phyloP scores from a whole-genome alignment of 1,284 basidiomycete species.

The Cryptococcus amylolentus region DNA sequence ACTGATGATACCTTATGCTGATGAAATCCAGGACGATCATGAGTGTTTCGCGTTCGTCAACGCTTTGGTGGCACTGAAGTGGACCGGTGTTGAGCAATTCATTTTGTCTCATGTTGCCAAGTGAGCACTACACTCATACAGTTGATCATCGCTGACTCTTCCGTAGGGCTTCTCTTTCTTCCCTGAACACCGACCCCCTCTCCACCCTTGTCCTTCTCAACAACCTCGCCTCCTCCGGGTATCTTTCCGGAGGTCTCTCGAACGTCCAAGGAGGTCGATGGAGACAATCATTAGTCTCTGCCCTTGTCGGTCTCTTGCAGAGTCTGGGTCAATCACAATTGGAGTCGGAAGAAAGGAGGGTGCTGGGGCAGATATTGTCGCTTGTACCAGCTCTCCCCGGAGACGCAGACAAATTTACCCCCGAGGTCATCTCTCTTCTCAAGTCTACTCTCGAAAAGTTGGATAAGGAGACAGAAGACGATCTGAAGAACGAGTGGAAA shows the following conservation, averaged over 20 bases:
- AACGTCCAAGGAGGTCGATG: slow-evolving; percentile 50
- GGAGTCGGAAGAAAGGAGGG: slow-evolving; percentile 17
- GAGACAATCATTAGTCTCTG: slow-evolving; percentile 34
- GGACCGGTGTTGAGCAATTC: slow-evolving; percentile 50
- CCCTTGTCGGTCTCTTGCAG: slow-evolving; percentile 18
- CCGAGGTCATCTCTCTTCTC: slow-evolving; percentile 18
- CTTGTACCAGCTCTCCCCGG: slow-evolving; percentile 31
- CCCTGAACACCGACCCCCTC: slow-evolving; percentile 32
- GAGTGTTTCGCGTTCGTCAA: slow-evolving; percentile 43
- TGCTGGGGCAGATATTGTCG: slow-evolving; percentile 32
- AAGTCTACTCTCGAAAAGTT: background rate
- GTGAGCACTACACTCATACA: slow-evolving; percentile 16
- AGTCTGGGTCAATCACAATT: slow-evolving; percentile 6
- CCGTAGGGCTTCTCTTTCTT: slow-evolving; percentile 27
- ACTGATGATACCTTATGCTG: background rate
- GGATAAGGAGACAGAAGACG: background rate
- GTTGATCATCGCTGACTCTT: background rate
- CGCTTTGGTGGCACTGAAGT: slow-evolving; percentile 41
- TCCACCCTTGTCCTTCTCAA: slow-evolving; percentile 44
- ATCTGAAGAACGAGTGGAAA: slow-evolving; percentile 16
- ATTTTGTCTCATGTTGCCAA: slow-evolving; percentile 42
- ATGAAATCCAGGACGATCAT: slow-evolving; percentile 16
- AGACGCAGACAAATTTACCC: slow-evolving; percentile 23
- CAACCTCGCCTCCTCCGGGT: slow-evolving; percentile 40
- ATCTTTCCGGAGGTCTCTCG: slow-evolving; percentile 40